phyloP scores from a whole-genome alignment of 2,329 filamentous ascomycete species.

The Pseudogymnoascus sp. region DNA sequence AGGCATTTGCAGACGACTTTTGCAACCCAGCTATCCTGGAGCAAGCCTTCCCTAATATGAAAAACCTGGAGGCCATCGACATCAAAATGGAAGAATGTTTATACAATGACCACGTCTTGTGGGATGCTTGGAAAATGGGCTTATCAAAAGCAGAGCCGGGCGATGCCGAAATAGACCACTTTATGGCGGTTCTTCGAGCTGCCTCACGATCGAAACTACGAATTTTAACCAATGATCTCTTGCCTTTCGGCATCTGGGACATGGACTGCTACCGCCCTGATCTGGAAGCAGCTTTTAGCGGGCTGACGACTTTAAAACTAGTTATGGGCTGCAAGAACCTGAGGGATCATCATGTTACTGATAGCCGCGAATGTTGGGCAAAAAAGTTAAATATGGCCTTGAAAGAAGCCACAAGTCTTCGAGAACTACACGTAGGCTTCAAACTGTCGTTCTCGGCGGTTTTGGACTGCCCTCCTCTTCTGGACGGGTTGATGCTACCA shows the following conservation, averaged over 20 bases:
- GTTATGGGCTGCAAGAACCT: not conserved
- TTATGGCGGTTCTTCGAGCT: slow-evolving; percentile 5
- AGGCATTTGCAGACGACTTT: slow-evolving; percentile 17
- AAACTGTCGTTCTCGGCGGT: not conserved
- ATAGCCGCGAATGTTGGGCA: not conserved
- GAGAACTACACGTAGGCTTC: not conserved
- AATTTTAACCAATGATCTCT: not conserved
- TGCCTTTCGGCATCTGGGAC: not conserved
- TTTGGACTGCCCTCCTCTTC: not conserved
- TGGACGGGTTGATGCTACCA: not conserved
- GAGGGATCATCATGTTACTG: not conserved
- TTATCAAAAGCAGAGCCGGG: slow-evolving; percentile 4
- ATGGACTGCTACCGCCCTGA: not conserved
- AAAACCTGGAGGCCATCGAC: slow-evolving; percentile 18
- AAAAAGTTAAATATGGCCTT: not conserved
- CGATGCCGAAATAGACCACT: not conserved
- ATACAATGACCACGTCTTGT: not conserved
- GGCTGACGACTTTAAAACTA: not conserved
- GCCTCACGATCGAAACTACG: not conserved
- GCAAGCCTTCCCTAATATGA: slow-evolving; percentile 16
- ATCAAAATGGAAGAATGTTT: slow-evolving; percentile 14
- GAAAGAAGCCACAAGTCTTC: not conserved
- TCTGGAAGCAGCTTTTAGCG: not conserved
- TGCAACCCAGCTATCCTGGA: slow-evolving; percentile 17
- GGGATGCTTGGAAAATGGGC: slow-evolving; percentile 2